These are phyloP conservation scores for Eimeria necatrix DNA, from an alignment of 169 alveolate genomes.

Conservation along the genomic window DNA sequence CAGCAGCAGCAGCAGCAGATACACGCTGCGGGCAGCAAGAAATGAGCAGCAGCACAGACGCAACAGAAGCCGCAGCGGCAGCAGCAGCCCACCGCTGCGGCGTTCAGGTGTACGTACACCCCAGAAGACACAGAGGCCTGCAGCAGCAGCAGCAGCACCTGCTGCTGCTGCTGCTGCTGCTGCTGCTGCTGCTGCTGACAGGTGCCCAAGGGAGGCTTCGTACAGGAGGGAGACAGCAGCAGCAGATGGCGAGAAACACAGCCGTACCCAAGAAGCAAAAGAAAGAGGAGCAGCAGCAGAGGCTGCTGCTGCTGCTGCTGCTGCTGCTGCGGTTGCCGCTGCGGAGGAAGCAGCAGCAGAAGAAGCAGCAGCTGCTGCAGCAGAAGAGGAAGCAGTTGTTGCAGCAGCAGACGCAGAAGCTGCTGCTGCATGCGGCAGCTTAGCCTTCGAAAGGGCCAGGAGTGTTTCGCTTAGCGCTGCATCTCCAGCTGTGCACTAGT, in stretches of 20 bases:
- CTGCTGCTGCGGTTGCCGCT: conserved; percentile 45
- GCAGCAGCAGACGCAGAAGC: conserved; percentile 67
- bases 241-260: not conserved
- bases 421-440: conserved; percentile 42
- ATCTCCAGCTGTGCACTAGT: not conserved
- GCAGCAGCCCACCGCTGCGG: too few species aligned
- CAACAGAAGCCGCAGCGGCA: not conserved
- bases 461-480: not conserved
- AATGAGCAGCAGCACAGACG: not conserved
- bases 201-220: not conserved
- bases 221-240: conserved; percentile 11
- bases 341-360: conserved; percentile 38
- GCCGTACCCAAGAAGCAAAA: not conserved
- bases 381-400: conserved; percentile 47
- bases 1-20: conserved; percentile 16
- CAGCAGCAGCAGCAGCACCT: not conserved
- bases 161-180: conserved; percentile 35
- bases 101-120: not conserved
- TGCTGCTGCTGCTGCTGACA: not conserved
- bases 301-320: conserved; percentile 4
- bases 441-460: not conserved
- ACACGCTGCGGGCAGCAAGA: not conserved
- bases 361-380: conserved; percentile 58
- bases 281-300: conserved; percentile 6
- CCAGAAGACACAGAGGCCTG: not conserved